Percentiles rank a stretch among this genome's conserved stretches.
Evolutionary conservation across 495 filamentous ascomycete species (phyloP).

Genomic region (Apiosordaria backusii): DNA sequence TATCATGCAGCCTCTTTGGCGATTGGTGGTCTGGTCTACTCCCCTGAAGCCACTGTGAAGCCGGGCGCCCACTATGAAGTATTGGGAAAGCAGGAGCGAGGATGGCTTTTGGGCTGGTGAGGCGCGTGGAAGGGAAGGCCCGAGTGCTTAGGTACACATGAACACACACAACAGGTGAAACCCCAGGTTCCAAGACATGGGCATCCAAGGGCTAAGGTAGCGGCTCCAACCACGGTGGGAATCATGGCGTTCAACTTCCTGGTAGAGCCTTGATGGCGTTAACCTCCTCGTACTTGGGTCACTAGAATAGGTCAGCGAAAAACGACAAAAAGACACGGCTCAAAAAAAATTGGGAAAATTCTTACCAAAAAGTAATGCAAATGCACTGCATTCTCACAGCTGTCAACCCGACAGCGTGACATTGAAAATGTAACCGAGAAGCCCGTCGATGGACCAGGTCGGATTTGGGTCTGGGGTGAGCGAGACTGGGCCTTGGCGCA

Average conservation of each 20-base stretch:
- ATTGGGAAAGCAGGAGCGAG: not conserved
- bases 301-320: not conserved
- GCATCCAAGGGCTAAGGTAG: not conserved
- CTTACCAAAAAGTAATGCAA: not conserved
- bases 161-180: not conserved
- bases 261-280: not conserved
- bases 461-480: not conserved
- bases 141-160: not conserved
- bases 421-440: not conserved
- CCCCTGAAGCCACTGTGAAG: not conserved
- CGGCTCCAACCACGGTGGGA: too few relatives aligned
- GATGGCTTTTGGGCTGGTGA: not conserved
- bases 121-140: not conserved
- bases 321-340: not conserved
- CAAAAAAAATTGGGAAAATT: not conserved
- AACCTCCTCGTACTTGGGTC: not conserved
- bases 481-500: not conserved
- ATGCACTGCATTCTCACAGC: not conserved
- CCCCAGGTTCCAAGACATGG: not conserved
- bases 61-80: not conserved
- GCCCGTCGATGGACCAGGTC: not conserved
- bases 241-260: not conserved
- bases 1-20: not conserved
- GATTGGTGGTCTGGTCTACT: not conserved
- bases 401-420: conserved; percentile 3